Percentiles rank a stretch among this genome's conserved stretches.
phyloP scores from a whole-genome alignment of 768 basidiomycete species.

The Rhizopogon roseolus region DNA sequence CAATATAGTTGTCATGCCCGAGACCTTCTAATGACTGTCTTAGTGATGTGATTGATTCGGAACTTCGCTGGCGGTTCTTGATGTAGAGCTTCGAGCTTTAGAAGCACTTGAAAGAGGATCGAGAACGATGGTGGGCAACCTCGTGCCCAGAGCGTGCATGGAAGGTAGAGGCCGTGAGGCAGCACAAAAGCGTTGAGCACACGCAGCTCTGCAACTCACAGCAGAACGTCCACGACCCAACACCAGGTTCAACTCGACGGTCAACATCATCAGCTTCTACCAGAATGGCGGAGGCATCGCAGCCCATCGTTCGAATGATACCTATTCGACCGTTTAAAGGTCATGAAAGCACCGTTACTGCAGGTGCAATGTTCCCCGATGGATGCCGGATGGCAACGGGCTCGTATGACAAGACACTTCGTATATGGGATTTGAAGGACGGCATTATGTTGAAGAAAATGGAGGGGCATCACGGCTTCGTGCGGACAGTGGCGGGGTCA shows the following conservation, averaged over 20 bases:
- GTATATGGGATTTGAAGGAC: background rate
- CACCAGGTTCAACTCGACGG: background rate
- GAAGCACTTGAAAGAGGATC: too few relatives aligned
- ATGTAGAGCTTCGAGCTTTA: too few relatives aligned
- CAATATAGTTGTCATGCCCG: too few relatives aligned
- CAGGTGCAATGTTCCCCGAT: background rate
- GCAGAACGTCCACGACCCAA: background rate
- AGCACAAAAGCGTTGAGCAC: background rate
- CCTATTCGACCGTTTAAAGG: background rate
- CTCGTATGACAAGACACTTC: background rate
- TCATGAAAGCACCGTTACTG: background rate
- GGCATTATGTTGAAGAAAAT: background rate
- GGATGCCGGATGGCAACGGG: background rate
- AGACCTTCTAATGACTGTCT: too few relatives aligned
- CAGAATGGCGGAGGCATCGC: background rate
- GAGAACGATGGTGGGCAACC: too few relatives aligned
- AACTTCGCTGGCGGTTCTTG: too few relatives aligned
- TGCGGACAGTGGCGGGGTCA: background rate
- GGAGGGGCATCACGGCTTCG: background rate
- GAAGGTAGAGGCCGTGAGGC: background rate
- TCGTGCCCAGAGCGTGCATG: too few relatives aligned
- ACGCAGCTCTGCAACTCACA: background rate
- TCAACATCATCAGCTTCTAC: background rate
- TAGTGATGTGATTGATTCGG: too few relatives aligned
- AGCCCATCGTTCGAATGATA: background rate